Base-by-base conservation (phyloP, 1,284 basidiomycete species). In the Ceratobasidium sp. region DNA sequence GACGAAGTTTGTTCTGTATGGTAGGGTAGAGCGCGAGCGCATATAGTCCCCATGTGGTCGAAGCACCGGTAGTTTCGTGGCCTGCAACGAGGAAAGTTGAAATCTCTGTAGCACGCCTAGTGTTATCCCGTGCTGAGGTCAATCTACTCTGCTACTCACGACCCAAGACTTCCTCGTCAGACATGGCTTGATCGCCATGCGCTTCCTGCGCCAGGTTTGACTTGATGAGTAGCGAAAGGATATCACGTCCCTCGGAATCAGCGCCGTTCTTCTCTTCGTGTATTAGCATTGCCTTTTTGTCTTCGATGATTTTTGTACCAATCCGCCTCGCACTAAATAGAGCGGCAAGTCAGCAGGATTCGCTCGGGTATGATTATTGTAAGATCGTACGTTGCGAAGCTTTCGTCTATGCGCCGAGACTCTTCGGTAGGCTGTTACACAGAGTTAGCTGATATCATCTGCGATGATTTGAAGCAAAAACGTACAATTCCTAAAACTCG, bases 1-100 rank as follows among this genome's bases (percentile, higher is more conserved):
- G 86, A 0, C 94, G 90, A 0, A 97, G 89, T 80, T 90, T 91
- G 13, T 82, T 84, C 83, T 97, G 95, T 0, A 91, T 85, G 0
- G 87, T 86, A 0, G 87, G 89, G 71, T 90, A 80, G 56, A 87
- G 86, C 0, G 90, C 84, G 3, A 97, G 89, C 0, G 90, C 88
- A 83, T 88, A 93, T 0, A 96, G 85, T 0, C 90, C 90, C 89
- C 89, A 91, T 2, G 88, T n/a, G 9, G 23, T 55, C 13, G 67
- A 73, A 4, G 64, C 39, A n/a, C n/a, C 39, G 20, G 78, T 79
- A 7, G 78, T 79, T 60, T 79, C 78, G 55, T 79, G 78, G 23
- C 78, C 72, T 7, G 72, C 60, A 18, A 46, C 60, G 7, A 76
- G 51, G 28, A 63, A 64, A 5, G 67, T 69, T 7, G 67, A 69